These are phyloP conservation scores for Fraxinus americana DNA, from an alignment of 257 asterid genomes.

Conservation along the genomic window DNA sequence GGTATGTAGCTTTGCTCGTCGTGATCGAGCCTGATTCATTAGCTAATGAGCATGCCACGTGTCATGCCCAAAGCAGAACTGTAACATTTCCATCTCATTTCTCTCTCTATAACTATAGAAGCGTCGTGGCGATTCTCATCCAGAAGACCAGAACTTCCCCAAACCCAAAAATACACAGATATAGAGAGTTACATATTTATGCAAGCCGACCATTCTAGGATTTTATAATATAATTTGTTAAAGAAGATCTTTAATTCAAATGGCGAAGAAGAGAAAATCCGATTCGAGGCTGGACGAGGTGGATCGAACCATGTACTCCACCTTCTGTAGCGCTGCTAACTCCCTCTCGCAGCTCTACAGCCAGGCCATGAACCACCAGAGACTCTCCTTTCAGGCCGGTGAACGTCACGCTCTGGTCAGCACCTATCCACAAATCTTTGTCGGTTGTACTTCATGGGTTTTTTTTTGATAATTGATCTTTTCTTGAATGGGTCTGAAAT, in stretches of 20 bases:
- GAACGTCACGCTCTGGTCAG: constrained; percentile 85
- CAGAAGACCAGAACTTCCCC: not conserved
- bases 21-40: not conserved
- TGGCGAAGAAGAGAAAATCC: constrained; percentile 95
- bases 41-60: not conserved
- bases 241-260: constrained; percentile 18
- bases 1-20: too few species aligned
- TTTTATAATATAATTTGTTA: constrained; percentile 18
- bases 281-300: constrained; percentile 89
- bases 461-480: not conserved
- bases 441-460: not conserved
- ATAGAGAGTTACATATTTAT: not conserved
- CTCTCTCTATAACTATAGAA: not conserved
- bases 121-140: not conserved
- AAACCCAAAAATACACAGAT: not conserved
- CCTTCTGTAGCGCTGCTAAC: constrained; percentile 90
- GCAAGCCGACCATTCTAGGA: constrained; percentile 38
- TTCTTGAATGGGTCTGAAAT: not conserved
- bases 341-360: constrained; percentile 90
- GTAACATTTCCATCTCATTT: not conserved
- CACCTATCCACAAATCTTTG: not conserved
- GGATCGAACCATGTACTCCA: constrained; percentile 88
- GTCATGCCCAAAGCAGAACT: not conserved
- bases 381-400: constrained; percentile 88
- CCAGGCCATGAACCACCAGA: constrained; percentile 88